These are phyloP conservation scores for Schizosaccharomyces versatilis DNA, from an alignment of 1,139 yeast genomes.

Conservation along the genomic window DNA sequence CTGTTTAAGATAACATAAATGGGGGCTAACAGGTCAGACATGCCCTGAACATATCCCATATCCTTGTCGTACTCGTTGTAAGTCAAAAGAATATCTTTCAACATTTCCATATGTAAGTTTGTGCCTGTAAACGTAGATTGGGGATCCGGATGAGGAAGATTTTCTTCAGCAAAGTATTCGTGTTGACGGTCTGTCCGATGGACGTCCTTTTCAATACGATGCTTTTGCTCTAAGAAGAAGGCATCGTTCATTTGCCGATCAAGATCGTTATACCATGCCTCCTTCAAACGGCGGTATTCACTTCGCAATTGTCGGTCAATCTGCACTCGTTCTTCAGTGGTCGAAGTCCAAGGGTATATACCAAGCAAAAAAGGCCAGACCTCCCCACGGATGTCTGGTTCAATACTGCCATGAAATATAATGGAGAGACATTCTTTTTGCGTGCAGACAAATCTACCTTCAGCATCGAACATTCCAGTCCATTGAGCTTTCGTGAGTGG, in stretches of 20 bases:
- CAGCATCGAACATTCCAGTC: conserved; percentile 58
- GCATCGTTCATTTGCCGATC: conserved; percentile 32
- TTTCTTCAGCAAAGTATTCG: conserved; percentile 36
- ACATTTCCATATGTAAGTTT: conserved; percentile 42
- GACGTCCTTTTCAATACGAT: conserved; percentile 81
- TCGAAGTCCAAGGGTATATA: conserved; percentile 77
- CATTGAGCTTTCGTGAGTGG: conserved; percentile 56
- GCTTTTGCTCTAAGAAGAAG: conserved; percentile 68
- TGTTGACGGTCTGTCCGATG: conserved; percentile 73
- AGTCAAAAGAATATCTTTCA: conserved; percentile 64
- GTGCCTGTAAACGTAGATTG: conserved; percentile 31
- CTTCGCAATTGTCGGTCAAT: conserved; percentile 34
- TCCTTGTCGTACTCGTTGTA: conserved; percentile 66
- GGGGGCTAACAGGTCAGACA: conserved; percentile 84
- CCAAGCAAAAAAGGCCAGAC: conserved; percentile 76
- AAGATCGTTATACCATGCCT: conserved; percentile 42
- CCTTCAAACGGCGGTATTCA: conserved; percentile 44
- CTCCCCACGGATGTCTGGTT: conserved; percentile 35
- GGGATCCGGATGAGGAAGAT: conserved; percentile 30
- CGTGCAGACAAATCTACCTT: conserved; percentile 55
- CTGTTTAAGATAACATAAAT: conserved; percentile 57
- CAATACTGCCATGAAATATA: conserved; percentile 77
- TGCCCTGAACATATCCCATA: conserved; percentile 91
- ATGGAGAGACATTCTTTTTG: conserved; percentile 55
- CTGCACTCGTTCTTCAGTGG: conserved; percentile 41